phyloP scores from a whole-genome alignment of 2,329 filamentous ascomycete genomes.

The Penicillium sp. region DNA sequence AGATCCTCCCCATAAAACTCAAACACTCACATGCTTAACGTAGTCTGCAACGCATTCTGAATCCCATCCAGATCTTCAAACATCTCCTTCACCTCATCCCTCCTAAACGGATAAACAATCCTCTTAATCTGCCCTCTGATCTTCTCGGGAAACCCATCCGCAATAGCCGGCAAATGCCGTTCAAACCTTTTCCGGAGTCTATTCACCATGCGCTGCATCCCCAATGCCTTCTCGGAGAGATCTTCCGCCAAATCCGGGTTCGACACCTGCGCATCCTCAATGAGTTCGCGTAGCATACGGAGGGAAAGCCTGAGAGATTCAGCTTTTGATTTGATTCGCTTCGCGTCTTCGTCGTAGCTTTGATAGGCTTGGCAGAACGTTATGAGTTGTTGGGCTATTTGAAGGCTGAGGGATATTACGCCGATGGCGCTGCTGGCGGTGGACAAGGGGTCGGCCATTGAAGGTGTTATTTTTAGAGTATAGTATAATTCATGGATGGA shows the following conservation, averaged over 20 bases:
- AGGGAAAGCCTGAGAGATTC: background rate
- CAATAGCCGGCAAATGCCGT: background rate
- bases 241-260: background rate
- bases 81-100: background rate
- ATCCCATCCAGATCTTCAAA: constrained; percentile 2
- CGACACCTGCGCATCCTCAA: constrained; percentile 1
- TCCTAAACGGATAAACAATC: constrained; percentile 6
- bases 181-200: background rate
- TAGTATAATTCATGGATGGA: background rate
- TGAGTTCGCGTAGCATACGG: background rate
- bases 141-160: background rate
- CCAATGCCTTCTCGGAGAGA: constrained; percentile 5
- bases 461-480: background rate
- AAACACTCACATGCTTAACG: constrained; percentile 3
- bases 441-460: constrained; percentile 3
- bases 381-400: constrained; percentile 4
- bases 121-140: background rate
- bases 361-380: constrained; percentile 2
- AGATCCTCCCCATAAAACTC: background rate
- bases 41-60: constrained; percentile 7
- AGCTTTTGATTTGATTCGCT: background rate
- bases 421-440: constrained; percentile 4
- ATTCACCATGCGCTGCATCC: background rate
- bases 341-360: constrained; percentile 5
- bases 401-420: background rate